phyloP scores from a whole-genome alignment of 768 basidiomycete species.

The Kondoa subrosea region DNA sequence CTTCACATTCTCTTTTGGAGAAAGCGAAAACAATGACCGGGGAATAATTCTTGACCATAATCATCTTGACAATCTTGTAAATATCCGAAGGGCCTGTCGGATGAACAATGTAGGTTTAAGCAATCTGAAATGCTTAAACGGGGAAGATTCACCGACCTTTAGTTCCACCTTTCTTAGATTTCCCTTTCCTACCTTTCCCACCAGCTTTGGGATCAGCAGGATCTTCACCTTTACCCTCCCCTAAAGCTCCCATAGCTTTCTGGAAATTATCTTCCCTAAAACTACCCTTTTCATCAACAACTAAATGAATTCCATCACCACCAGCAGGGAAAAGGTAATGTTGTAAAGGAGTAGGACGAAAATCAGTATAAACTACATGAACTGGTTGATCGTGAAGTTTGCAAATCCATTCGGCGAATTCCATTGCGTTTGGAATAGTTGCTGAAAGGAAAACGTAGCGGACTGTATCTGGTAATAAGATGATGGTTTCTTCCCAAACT shows the following conservation, averaged over 20 bases:
- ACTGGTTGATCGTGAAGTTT: conserved; percentile 94
- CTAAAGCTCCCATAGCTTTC: conserved; percentile 85
- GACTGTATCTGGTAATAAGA: conserved; percentile 84
- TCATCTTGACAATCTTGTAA: conserved; percentile 94
- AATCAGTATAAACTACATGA: conserved; percentile 98
- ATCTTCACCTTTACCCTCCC: conserved; percentile 27
- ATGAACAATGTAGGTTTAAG: neutral
- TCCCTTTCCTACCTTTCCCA: conserved; percentile 78
- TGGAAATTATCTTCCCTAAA: conserved; percentile 94
- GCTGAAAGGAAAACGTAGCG: conserved; percentile 97
- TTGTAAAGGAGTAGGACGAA: conserved; percentile 91
- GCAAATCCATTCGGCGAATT: conserved; percentile 98
- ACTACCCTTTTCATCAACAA: conserved; percentile 96
- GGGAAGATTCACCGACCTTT: conserved; percentile 47
- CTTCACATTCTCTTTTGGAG: conserved; percentile 94
- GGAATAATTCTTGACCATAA: conserved; percentile 92
- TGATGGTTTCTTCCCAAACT: conserved; percentile 98
- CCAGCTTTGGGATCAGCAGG: conserved; percentile 71
- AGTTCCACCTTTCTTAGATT: conserved; percentile 66
- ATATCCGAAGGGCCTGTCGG: conserved; percentile 68
- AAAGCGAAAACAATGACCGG: conserved; percentile 98
- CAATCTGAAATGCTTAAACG: too few relatives aligned
- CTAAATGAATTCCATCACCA: conserved; percentile 89
- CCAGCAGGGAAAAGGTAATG: conserved; percentile 96
- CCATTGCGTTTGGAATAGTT: conserved; percentile 98